These are phyloP conservation scores for Metschnikowia cerradonensis DNA, from an alignment of 805 yeast genomes.

Conservation along the genomic window DNA sequence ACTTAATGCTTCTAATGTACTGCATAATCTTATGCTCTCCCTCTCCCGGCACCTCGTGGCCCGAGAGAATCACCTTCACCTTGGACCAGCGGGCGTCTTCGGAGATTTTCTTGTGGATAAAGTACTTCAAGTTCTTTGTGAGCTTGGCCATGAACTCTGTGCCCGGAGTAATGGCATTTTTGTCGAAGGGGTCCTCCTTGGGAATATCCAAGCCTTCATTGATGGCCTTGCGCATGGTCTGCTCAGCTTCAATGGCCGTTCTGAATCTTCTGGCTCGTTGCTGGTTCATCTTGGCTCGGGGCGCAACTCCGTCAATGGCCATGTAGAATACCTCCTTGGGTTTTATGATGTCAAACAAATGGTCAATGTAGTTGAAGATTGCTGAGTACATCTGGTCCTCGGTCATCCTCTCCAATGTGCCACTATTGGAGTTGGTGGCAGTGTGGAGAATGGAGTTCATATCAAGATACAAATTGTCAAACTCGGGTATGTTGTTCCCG, in stretches of 20 bases:
- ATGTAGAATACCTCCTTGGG: slow-evolving; percentile 85
- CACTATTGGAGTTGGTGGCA: slow-evolving; percentile 80
- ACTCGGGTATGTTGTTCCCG: slow-evolving; percentile 82
- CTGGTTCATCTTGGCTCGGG: slow-evolving; percentile 97
- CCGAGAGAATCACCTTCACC: slow-evolving; percentile 73
- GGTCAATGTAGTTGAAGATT: slow-evolving; percentile 93
- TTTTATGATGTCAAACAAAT: slow-evolving; percentile 78
- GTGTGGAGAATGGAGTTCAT: slow-evolving; percentile 96
- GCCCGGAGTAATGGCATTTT: slow-evolving; percentile 94
- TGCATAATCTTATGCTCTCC: slow-evolving; percentile 98
- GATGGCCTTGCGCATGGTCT: slow-evolving; percentile 67
- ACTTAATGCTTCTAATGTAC: slow-evolving; percentile 72
- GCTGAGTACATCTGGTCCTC: slow-evolving; percentile 91
- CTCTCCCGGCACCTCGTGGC: slow-evolving; percentile 97
- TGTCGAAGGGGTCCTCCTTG: slow-evolving; percentile 81
- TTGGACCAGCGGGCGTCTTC: slow-evolving; percentile 85
- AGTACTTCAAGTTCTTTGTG: slow-evolving; percentile 77
- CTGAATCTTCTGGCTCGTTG: slow-evolving; percentile 95
- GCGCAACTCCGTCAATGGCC: slow-evolving; percentile 99
- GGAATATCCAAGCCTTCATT: slow-evolving; percentile 72
- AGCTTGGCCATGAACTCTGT: slow-evolving; percentile 93
- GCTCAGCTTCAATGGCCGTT: slow-evolving; percentile 90
- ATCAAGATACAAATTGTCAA: slow-evolving; percentile 90
- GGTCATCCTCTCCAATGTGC: slow-evolving; percentile 58
- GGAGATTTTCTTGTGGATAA: slow-evolving; percentile 81